Conservation (phyloP, 139 green algal genomes). For the Pycnococcus provasolii region DNA sequence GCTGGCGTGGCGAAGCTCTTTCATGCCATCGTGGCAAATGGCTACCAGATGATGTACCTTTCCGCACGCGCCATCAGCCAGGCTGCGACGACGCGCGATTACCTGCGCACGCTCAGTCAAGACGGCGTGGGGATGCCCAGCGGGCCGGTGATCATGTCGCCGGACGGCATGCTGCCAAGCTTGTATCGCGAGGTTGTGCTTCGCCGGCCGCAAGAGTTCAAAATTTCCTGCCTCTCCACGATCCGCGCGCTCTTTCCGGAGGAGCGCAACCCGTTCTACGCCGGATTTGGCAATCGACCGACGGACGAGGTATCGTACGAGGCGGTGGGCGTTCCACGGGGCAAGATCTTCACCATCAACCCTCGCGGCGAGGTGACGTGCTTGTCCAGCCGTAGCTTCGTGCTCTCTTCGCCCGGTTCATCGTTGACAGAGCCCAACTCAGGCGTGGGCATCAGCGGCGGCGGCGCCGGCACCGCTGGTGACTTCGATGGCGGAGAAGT, state of each 20-base stretch:
- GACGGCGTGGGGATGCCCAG: slow-evolving; percentile 48
- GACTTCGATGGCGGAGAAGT: too few species aligned
- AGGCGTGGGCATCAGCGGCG: too few species aligned
- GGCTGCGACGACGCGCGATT: slow-evolving; percentile 77
- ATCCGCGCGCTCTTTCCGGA: slow-evolving; percentile 75
- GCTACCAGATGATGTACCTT: slow-evolving; percentile 77
- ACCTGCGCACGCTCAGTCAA: slow-evolving; percentile 66
- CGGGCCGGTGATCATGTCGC: slow-evolving; percentile 88
- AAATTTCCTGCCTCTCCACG: slow-evolving; percentile 67
- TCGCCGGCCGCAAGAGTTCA: slow-evolving; percentile 86
- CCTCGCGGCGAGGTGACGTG: slow-evolving; percentile 34
- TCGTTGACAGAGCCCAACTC: too few species aligned
- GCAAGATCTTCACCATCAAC: slow-evolving; percentile 91
- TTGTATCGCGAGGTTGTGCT: slow-evolving; percentile 76
- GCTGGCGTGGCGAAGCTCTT: slow-evolving; percentile 67
- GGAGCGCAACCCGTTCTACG: slow-evolving; percentile 81
- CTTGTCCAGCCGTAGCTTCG: too few species aligned
- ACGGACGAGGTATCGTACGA: slow-evolving; percentile 85
- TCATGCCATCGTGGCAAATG: slow-evolving; percentile 53
- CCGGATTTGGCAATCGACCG: slow-evolving; percentile 83
- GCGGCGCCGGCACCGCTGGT: too few species aligned
- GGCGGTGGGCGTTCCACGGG: slow-evolving; percentile 59
- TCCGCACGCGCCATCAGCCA: slow-evolving; percentile 66
- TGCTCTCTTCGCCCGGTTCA: too few species aligned
- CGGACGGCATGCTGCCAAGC: slow-evolving; percentile 77